A percentile compares a stretch with the other conserved stretches of the same genome.
These are phyloP conservation scores for Entelexis sorbosivorans DNA, from an alignment of 1,139 yeast genomes.

Conservation along the genomic window DNA sequence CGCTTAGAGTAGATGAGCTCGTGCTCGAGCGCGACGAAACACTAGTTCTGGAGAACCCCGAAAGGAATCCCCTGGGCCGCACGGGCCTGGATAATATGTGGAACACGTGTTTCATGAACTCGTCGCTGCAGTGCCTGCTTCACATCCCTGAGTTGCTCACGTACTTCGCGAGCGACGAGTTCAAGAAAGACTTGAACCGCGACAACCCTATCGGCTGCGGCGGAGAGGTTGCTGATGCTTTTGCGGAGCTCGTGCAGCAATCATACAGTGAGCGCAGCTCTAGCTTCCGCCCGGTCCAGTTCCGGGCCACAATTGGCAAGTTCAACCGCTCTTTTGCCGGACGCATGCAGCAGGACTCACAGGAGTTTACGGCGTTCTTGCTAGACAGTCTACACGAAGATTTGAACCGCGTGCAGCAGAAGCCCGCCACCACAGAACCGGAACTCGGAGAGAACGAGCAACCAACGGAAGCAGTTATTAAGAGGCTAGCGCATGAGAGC, in stretches of 20 bases:
- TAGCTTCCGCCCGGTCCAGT: slow-evolving; percentile 53
- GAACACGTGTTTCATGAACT: slow-evolving; percentile 93
- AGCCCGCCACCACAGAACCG: slow-evolving; percentile 85
- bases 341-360: slow-evolving; percentile 89
- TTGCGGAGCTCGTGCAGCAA: slow-evolving; percentile 53
- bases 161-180: slow-evolving; percentile 45
- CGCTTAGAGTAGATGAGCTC: slow-evolving; percentile 1
- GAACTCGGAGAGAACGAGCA: slow-evolving; percentile 56
- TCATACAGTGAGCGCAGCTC: slow-evolving; percentile 35
- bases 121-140: slow-evolving; percentile 80
- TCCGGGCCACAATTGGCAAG: slow-evolving; percentile 68
- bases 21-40: slow-evolving; percentile 12
- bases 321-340: slow-evolving; percentile 77
- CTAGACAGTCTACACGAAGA: slow-evolving; percentile 93
- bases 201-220: slow-evolving; percentile 76
- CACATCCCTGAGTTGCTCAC: slow-evolving; percentile 77
- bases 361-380: slow-evolving; percentile 81
- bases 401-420: slow-evolving; percentile 64
- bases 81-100: slow-evolving; percentile 75
- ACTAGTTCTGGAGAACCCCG: slow-evolving; percentile 5
- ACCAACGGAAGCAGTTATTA: slow-evolving; percentile 43
- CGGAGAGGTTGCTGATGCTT: slow-evolving; percentile 70
- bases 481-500: slow-evolving; percentile 55
- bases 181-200: slow-evolving; percentile 54
- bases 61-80: slow-evolving; percentile 32